Percentiles rank a stretch among this genome's conserved stretches.
Conservation (phyloP, 768 basidiomycete genomes). For the Calocera cornea region DNA sequence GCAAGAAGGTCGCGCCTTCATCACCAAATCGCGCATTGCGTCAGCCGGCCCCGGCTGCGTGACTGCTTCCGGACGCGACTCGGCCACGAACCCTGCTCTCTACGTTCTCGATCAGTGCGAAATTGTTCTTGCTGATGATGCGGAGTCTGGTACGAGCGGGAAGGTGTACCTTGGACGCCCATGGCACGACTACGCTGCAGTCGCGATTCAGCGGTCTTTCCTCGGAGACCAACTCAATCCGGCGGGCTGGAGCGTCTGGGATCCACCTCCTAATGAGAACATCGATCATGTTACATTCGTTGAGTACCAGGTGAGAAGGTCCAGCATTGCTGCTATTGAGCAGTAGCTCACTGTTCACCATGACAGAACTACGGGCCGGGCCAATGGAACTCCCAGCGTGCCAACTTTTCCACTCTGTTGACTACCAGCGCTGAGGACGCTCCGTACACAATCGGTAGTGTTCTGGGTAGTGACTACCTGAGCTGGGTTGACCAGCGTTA, state of each 20-base stretch:
- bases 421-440: background rate
- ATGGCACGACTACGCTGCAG: background rate
- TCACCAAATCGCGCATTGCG: background rate
- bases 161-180: background rate
- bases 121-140: background rate
- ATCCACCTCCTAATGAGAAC: background rate
- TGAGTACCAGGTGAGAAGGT: background rate
- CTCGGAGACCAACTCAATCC: background rate
- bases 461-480: background rate
- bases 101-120: conserved; percentile 2
- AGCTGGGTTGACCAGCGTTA: background rate
- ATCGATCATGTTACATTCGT: background rate
- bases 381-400: background rate
- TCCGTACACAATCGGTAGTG: background rate
- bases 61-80: background rate
- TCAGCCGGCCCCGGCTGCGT: background rate
- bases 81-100: background rate
- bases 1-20: conserved; percentile 1
- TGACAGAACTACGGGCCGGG: background rate
- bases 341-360: background rate
- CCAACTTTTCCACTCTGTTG: background rate
- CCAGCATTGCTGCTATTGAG: background rate
- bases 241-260: background rate
- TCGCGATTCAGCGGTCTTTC: background rate
- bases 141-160: background rate